Percentiles rank a stretch among this genome's conserved stretches.
Conservation (phyloP, 2,329 filamentous ascomycete species). For the Calycina marina region DNA sequence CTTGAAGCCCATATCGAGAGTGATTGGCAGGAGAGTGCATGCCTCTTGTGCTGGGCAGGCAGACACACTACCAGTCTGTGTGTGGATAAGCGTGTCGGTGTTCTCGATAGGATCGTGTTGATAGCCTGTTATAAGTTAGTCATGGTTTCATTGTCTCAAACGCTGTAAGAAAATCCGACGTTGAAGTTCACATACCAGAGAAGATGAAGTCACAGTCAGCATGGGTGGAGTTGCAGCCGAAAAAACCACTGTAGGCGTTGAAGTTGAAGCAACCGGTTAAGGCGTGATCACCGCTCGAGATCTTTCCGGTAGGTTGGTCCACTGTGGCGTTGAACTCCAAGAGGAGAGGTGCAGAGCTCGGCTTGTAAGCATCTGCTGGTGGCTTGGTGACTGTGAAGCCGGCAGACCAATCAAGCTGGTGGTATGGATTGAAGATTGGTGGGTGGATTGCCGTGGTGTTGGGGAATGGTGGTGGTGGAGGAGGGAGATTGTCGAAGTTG, state of each 20-base stretch:
- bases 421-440: slow-evolving; percentile 22
- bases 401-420: slow-evolving; percentile 24
- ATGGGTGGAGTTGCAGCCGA: slow-evolving; percentile 26
- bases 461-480: slow-evolving; percentile 8
- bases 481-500: slow-evolving; percentile 22
- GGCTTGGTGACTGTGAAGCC: slow-evolving; percentile 23
- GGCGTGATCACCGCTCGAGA: slow-evolving; percentile 16
- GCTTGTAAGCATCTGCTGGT: slow-evolving; percentile 18
- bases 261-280: slow-evolving; percentile 24
- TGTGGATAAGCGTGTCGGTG: slow-evolving; percentile 13
- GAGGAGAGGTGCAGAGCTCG: slow-evolving; percentile 20
- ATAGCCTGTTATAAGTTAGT: no score
- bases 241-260: slow-evolving; percentile 21
- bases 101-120: slow-evolving; percentile 15
- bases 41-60: slow-evolving; percentile 19
- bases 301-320: slow-evolving; percentile 17
- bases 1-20: slow-evolving; percentile 17
- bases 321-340: slow-evolving; percentile 21
- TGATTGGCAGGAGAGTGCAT: slow-evolving; percentile 21
- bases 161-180: no score
- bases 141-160: no score
- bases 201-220: slow-evolving; percentile 25
- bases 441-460: slow-evolving; percentile 7
- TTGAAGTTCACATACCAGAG: no score
- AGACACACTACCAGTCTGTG: slow-evolving; percentile 14